phyloP scores from a whole-genome alignment of 768 basidiomycete genomes.

The Pulveroboletus sp. region DNA sequence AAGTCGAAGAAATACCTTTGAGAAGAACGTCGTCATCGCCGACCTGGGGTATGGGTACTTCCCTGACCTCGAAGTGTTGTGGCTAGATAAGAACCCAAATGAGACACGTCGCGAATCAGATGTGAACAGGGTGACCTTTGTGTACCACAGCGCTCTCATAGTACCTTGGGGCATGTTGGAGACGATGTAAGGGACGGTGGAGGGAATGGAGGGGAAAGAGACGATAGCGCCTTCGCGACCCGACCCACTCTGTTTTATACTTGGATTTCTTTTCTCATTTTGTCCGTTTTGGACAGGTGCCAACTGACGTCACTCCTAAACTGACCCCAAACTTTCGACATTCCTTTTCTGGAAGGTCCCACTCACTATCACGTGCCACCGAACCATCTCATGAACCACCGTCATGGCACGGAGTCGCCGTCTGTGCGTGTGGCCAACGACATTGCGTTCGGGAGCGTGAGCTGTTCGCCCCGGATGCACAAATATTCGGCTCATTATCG shows the following conservation, averaged over 20 bases:
- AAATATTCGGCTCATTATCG: neutral
- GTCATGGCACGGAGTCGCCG: neutral
- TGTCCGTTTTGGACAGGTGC: slow-evolving; percentile 16
- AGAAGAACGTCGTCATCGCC: slow-evolving; percentile 72
- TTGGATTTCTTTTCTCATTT: slow-evolving; percentile 4
- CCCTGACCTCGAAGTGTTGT: slow-evolving; percentile 60
- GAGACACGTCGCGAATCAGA: slow-evolving; percentile 3
- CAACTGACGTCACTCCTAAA: slow-evolving; percentile 22
- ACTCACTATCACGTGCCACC: slow-evolving; percentile 15
- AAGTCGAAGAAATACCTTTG: slow-evolving; percentile 47
- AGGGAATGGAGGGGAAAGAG: slow-evolving; percentile 4
- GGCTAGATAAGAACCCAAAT: slow-evolving; percentile 43
- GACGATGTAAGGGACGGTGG: neutral
- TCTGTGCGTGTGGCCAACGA: slow-evolving; percentile 38
- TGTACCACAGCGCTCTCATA: slow-evolving; percentile 79
- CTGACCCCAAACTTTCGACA: neutral
- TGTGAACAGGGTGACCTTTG: slow-evolving; percentile 41
- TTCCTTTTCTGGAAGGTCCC: slow-evolving; percentile 4
- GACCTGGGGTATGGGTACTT: slow-evolving; percentile 64
- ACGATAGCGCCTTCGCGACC: neutral
- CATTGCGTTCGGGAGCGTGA: slow-evolving; percentile 48
- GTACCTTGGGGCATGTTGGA: slow-evolving; percentile 51
- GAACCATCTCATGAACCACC: too few species aligned
- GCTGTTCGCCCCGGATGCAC: slow-evolving; percentile 10
- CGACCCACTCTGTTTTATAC: slow-evolving; percentile 19